phyloP scores from a whole-genome alignment of 352 stramenopile genomes.

The Globisporangium canariense region DNA sequence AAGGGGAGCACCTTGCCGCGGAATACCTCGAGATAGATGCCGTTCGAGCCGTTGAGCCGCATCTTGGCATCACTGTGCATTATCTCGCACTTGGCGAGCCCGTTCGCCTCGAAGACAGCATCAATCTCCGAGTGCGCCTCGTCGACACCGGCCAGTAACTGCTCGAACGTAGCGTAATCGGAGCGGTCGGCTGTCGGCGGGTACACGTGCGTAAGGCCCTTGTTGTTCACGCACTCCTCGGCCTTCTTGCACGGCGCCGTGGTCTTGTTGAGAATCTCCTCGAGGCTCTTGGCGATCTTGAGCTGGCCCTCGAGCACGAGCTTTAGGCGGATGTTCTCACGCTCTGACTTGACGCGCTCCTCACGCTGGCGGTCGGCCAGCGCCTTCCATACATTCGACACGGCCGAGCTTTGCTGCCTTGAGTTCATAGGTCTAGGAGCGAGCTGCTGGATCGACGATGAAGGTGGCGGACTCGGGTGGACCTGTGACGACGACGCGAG shows the following conservation, averaged over 20 bases:
- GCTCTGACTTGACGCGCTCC: neutral
- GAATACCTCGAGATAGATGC: constrained; percentile 39
- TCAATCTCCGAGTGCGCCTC: neutral
- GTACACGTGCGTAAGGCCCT: neutral
- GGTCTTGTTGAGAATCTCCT: neutral
- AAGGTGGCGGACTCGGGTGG: neutral
- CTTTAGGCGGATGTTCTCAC: neutral
- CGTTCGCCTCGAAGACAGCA: neutral
- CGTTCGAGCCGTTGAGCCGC: constrained; percentile 1
- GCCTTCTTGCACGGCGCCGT: neutral
- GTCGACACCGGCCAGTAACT: constrained; percentile 2
- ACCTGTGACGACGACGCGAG: constrained; percentile 3
- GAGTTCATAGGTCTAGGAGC: no score
- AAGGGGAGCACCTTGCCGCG: constrained; percentile 37
- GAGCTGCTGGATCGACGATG: no score
- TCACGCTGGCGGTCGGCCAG: neutral
- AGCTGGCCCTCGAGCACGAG: neutral
- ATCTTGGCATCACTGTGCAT: neutral
- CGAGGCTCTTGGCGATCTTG: neutral
- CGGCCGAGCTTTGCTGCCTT: neutral
- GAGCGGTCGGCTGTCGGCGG: neutral
- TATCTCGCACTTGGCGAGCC: neutral
- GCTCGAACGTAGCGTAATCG: neutral
- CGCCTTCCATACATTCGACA: neutral
- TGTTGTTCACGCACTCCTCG: neutral